A percentile compares a stretch with the other conserved stretches of the same genome.
These are phyloP conservation scores for Alternaria solani DNA, from an alignment of 2,329 filamentous ascomycete genomes.

Conservation along the genomic window DNA sequence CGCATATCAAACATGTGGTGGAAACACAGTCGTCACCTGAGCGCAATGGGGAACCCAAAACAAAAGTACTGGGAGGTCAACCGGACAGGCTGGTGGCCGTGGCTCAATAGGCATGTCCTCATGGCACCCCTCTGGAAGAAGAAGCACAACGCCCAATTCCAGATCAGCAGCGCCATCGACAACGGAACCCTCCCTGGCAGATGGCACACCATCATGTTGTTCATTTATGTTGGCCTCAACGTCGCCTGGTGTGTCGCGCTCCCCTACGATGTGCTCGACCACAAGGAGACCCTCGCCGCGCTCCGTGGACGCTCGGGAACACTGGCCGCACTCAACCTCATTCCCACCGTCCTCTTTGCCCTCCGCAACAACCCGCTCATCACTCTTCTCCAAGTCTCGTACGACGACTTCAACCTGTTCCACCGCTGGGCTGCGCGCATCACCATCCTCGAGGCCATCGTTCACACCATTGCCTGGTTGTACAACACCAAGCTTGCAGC, in stretches of 20 bases:
- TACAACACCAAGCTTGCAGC: conserved; percentile 69
- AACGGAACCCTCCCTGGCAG: conserved; percentile 82
- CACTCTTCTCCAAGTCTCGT: conserved; percentile 80
- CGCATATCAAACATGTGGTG: conserved; percentile 54
- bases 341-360: conserved; percentile 87
- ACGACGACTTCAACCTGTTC: conserved; percentile 94
- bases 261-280: conserved; percentile 61
- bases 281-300: conserved; percentile 73
- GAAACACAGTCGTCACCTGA: conserved; percentile 56
- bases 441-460: conserved; percentile 71
- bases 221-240: conserved; percentile 75
- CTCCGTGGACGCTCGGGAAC: conserved; percentile 86
- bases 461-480: conserved; percentile 77
- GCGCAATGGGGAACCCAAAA: conserved; percentile 53
- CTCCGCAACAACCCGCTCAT: conserved; percentile 95
- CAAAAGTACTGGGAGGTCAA: conserved; percentile 58
- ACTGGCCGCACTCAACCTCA: conserved; percentile 86
- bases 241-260: conserved; percentile 78
- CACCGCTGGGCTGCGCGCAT: conserved; percentile 85
- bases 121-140: conserved; percentile 77
- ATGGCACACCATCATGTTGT: conserved; percentile 75
- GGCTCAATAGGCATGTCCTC: conserved; percentile 69
- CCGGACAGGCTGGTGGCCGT: conserved; percentile 60
- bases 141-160: conserved; percentile 78
- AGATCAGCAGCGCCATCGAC: conserved; percentile 71